Base-by-base conservation (phyloP, 1,284 basidiomycete species). In the Ustilago esculenta region DNA sequence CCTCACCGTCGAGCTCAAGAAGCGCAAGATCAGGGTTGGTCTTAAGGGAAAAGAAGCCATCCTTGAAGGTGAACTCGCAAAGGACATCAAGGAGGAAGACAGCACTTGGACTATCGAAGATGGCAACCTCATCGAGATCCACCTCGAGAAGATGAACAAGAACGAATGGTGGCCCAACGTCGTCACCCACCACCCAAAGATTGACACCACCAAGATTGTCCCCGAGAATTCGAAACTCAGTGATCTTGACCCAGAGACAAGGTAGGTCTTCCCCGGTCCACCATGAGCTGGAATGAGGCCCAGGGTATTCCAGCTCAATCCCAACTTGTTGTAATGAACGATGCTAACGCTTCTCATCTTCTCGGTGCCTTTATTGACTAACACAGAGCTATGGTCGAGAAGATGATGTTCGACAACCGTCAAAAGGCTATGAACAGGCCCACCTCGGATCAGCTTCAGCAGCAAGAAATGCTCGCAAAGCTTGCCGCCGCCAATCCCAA, bases 351-450 rank as follows among this genome's bases (percentile, higher is more conserved):
- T 15, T 35, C 20, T 21, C 15, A n/a, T 20, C 29, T 14, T 10
- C 25, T 5, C 20, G 21, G 2, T n/a, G 10, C 0, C 17, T 40
- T 45, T 24, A 1, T 17, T 5, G 15, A 24, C 37, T n/a, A 8
- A 15, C 11, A 33, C 42, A 91, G 95, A 73, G 92, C 92, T 0
- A 92, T 98, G 92, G 96, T 99, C 0, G 96, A 99, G 84, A 98
- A 98, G 85, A 99, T 99, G 96, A 98, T 99, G 95, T 97, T 94
- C 76, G 96, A 98, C 83, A 97, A 98, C 77, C 91, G 94, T 79
- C 95, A 98, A 83, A 96, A 93, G 86, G 92, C 94, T 89, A 88
- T 96, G 87, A 94, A 94, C 65, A 92, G 92, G 79, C 95, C 83
- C 8, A 82, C 82, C 0, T 82, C 82, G 2, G 83, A 84, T 44